phyloP scores from a whole-genome alignment of 1,284 basidiomycete species.

The Sporisorium scitamineum region DNA sequence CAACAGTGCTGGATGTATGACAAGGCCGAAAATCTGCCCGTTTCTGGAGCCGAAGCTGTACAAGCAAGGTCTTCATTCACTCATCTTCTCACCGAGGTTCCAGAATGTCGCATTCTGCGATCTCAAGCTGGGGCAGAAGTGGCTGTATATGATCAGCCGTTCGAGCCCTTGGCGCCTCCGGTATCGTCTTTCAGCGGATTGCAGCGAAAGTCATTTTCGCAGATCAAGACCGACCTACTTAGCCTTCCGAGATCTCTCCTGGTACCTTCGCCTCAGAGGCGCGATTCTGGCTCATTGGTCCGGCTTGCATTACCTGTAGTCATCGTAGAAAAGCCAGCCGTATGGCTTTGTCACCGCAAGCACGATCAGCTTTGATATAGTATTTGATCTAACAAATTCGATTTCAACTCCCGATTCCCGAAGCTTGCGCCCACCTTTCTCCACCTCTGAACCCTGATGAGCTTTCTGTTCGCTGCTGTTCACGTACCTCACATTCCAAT shows the following conservation, averaged over 20 bases:
- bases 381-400: neutral
- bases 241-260: slow-evolving; percentile 1
- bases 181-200: slow-evolving; percentile 23
- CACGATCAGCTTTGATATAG: neutral
- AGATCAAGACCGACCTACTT: slow-evolving; percentile 17
- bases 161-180: slow-evolving; percentile 23
- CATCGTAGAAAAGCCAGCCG: slow-evolving; percentile 26
- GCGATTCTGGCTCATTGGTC: neutral
- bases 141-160: slow-evolving; percentile 25
- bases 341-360: slow-evolving; percentile 43
- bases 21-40: slow-evolving; percentile 58
- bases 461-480: neutral
- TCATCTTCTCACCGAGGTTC: slow-evolving; percentile 44
- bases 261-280: neutral
- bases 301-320: slow-evolving; percentile 23
- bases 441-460: slow-evolving; percentile 7
- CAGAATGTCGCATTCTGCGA: slow-evolving; percentile 29
- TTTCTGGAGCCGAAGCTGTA: slow-evolving; percentile 8
- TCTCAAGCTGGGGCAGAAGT: slow-evolving; percentile 3
- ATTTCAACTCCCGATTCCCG: slow-evolving; percentile 6
- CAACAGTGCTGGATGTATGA: slow-evolving; percentile 52
- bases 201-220: slow-evolving; percentile 21
- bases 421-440: neutral
- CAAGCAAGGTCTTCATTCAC: slow-evolving; percentile 41
- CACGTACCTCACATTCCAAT: no score